Percentiles rank a stretch among this genome's conserved stretches.
phyloP scores from a whole-genome alignment of 2,329 filamentous ascomycete genomes.

The Boeremia lycopersici region DNA sequence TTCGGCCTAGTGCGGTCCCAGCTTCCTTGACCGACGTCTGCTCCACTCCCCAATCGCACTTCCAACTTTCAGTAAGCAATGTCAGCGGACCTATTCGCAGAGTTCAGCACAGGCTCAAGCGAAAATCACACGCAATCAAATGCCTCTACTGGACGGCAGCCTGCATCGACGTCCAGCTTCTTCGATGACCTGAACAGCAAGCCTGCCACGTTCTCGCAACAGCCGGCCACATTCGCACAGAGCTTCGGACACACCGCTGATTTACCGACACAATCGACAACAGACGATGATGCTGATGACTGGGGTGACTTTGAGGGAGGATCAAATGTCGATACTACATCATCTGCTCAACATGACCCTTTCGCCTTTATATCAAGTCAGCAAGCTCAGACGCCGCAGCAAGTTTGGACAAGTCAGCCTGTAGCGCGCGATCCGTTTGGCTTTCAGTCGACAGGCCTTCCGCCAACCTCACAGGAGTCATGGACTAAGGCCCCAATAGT shows the following conservation, averaged over 20 bases:
- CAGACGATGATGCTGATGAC: slow-evolving; percentile 42
- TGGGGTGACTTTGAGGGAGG: slow-evolving; percentile 51
- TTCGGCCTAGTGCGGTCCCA: slow-evolving; percentile 25
- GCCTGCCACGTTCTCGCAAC: slow-evolving; percentile 17
- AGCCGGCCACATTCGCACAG: slow-evolving; percentile 16
- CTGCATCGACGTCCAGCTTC: slow-evolving; percentile 38
- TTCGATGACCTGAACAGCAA: slow-evolving; percentile 40
- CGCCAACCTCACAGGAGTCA: slow-evolving; percentile 17
- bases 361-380: slow-evolving; percentile 23
- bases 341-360: slow-evolving; percentile 23
- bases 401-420: slow-evolving; percentile 10
- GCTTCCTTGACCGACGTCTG: slow-evolving; percentile 19
- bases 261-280: neutral
- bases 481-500: slow-evolving; percentile 37
- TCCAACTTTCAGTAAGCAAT: slow-evolving; percentile 22
- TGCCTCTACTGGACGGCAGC: slow-evolving; percentile 7
- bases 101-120: slow-evolving; percentile 34
- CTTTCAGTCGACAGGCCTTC: slow-evolving; percentile 1
- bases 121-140: slow-evolving; percentile 19
- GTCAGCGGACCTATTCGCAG: slow-evolving; percentile 47
- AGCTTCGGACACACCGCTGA: slow-evolving; percentile 7
- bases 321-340: slow-evolving; percentile 20
- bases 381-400: slow-evolving; percentile 18
- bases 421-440: slow-evolving; percentile 21
- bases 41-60: slow-evolving; percentile 16